A percentile compares a stretch with the other conserved stretches of the same genome.
Conservation (phyloP, 1,284 basidiomycete species). For the Butyriboletus appendiculatus region DNA sequence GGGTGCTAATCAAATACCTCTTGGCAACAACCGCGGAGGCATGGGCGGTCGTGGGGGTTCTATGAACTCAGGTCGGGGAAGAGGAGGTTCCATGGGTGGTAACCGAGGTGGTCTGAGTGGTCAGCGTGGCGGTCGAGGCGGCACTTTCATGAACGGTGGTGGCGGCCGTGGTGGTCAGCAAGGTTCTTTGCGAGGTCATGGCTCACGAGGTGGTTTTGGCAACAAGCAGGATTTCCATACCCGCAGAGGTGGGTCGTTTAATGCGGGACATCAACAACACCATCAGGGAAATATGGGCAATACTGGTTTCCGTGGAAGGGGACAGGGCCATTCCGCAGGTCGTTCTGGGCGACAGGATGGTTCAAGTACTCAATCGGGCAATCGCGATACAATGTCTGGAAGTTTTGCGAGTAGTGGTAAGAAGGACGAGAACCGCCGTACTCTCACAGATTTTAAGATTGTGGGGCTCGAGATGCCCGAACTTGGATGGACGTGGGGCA, state of each 20-base stretch:
- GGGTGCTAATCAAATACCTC: conserved; percentile 45
- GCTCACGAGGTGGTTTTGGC: conserved; percentile 61
- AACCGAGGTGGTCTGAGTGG: conserved; percentile 44
- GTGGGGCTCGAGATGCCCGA: conserved; percentile 81
- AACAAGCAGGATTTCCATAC: conserved; percentile 60
- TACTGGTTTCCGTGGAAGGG: conserved; percentile 46
- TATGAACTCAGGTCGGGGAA: conserved; percentile 42
- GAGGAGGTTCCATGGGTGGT: conserved; percentile 48
- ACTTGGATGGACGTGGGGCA: conserved; percentile 74
- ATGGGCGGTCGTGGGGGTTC: conserved; percentile 32
- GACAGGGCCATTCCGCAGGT: conserved; percentile 41
- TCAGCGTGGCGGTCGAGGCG: conserved; percentile 39
- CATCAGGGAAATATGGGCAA: conserved; percentile 48
- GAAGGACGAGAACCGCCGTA: conserved; percentile 80
- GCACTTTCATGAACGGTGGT: conserved; percentile 43
- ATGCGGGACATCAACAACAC: conserved; percentile 42
- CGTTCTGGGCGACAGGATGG: conserved; percentile 58
- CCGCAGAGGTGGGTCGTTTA: conserved; percentile 66
- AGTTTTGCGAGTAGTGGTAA: conserved; percentile 56
- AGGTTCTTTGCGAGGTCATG: conserved; percentile 54
- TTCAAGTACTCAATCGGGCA: conserved; percentile 33
- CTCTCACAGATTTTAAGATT: conserved; percentile 96
- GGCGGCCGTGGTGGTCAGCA: conserved; percentile 33
- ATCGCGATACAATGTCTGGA: conserved; percentile 47
- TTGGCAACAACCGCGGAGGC: conserved; percentile 43